Conservation (phyloP, 1,284 basidiomycete species). For the Ceratobasidium sp. region DNA sequence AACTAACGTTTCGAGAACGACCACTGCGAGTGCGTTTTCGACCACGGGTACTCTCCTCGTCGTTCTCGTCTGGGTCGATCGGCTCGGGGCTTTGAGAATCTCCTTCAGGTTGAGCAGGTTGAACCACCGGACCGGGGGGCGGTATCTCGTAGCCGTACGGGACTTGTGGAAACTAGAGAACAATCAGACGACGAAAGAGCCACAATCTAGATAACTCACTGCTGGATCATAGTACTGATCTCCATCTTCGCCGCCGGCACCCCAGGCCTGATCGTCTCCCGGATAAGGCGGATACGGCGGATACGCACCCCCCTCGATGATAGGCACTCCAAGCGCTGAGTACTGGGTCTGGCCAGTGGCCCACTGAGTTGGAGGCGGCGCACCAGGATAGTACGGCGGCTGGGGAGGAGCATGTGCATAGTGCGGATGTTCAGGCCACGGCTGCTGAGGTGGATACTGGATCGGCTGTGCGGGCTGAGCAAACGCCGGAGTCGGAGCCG, state of each 20-base stretch:
- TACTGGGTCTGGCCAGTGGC: conserved; percentile 23
- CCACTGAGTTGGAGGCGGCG: conserved; percentile 29
- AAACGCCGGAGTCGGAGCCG: conserved; percentile 17
- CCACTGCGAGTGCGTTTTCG: conserved; percentile 39
- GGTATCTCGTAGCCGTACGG: conserved; percentile 13
- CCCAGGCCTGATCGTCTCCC: conserved; percentile 36
- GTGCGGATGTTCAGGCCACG: conserved; percentile 27
- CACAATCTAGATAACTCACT: neutral
- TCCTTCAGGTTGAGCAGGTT: conserved; percentile 11
- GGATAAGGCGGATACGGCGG: conserved; percentile 26
- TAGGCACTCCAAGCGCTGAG: conserved; percentile 25
- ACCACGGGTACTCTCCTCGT: conserved; percentile 26
- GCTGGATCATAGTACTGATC: conserved; percentile 24
- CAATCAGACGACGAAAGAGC: neutral
- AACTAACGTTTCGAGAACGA: conserved; percentile 29
- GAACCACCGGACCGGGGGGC: neutral
- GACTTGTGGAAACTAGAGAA: conserved; percentile 20
- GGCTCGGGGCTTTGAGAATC: conserved; percentile 32
- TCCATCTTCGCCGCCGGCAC: conserved; percentile 13
- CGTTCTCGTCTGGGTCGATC: conserved; percentile 26
- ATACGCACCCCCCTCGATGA: conserved; percentile 27
- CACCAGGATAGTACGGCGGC: conserved; percentile 37
- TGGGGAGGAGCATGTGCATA: conserved; percentile 17
- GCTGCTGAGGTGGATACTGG: conserved; percentile 61
- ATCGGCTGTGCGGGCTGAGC: conserved; percentile 55